phyloP scores from a whole-genome alignment of 169 alveolate genomes.

The Plasmodium gaboni region DNA sequence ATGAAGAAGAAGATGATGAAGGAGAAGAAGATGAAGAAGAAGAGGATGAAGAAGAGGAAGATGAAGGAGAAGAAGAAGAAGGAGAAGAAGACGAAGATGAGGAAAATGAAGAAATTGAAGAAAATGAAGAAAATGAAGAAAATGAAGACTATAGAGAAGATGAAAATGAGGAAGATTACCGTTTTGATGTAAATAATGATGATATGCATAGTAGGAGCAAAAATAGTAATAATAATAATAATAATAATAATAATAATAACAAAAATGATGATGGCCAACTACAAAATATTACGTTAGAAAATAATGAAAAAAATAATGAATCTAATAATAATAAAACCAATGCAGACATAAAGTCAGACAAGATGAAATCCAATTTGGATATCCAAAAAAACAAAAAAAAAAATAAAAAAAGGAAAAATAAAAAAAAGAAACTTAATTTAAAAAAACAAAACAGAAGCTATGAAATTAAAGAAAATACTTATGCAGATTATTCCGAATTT shows the following conservation, averaged over 20 bases:
- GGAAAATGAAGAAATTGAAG: not conserved
- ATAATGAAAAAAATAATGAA: not conserved
- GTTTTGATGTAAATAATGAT: no score
- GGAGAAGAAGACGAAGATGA: slow-evolving; percentile 3
- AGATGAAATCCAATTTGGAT: no score
- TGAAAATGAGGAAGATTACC: no score
- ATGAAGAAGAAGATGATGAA: slow-evolving; percentile 11
- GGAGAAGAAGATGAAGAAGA: slow-evolving; percentile 29
- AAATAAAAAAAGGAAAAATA: slow-evolving; percentile 26
- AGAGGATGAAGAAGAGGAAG: slow-evolving; percentile 1
- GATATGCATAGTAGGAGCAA: no score
- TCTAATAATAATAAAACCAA: no score
- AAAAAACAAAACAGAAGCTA: slow-evolving; percentile 14
- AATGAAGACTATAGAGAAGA: not conserved
- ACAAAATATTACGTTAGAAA: not conserved
- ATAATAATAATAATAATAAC: not conserved
- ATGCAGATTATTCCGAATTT: slow-evolving; percentile 25
- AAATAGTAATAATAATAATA: not conserved
- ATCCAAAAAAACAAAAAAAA: not conserved
- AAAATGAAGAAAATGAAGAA: not conserved
- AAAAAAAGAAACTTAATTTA: slow-evolving; percentile 33
- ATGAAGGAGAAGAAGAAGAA: not conserved
- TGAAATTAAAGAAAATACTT: slow-evolving; percentile 13
- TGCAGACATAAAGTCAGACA: no score
- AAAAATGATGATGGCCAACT: not conserved